Evolutionary conservation across 768 basidiomycete genomes (phyloP).

Genomic region (Cyathus striatus): DNA sequence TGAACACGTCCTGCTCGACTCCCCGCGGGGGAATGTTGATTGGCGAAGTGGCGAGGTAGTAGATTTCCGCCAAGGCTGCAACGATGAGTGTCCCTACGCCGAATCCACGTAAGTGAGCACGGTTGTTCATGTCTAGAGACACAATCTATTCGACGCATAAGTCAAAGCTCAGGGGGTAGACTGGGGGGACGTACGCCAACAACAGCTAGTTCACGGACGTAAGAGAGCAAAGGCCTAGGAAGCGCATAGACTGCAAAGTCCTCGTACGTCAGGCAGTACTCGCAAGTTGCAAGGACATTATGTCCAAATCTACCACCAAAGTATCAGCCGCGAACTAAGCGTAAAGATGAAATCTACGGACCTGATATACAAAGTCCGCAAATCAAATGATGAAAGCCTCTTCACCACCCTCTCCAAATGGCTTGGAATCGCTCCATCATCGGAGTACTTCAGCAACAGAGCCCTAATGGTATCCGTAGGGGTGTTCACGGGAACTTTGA

Average conservation of each 20-base stretch:
- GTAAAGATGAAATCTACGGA: slow-evolving; percentile 17
- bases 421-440: slow-evolving; percentile 34
- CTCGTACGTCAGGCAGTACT: slow-evolving; percentile 53
- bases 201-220: slow-evolving; percentile 51
- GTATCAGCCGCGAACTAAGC: not conserved
- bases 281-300: slow-evolving; percentile 53
- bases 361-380: slow-evolving; percentile 57
- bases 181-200: slow-evolving; percentile 33
- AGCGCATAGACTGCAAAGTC: slow-evolving; percentile 60
- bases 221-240: slow-evolving; percentile 50
- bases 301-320: slow-evolving; percentile 57
- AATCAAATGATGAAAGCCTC: slow-evolving; percentile 53
- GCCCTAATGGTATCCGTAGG: slow-evolving; percentile 48
- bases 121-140: slow-evolving; percentile 19
- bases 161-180: not conserved
- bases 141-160: slow-evolving; percentile 6
- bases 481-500: slow-evolving; percentile 51
- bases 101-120: slow-evolving; percentile 31
- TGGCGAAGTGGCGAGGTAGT: slow-evolving; percentile 42
- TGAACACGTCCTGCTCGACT: slow-evolving; percentile 27
- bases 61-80: slow-evolving; percentile 48
- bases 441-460: slow-evolving; percentile 34
- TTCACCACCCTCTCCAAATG: slow-evolving; percentile 49
- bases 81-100: slow-evolving; percentile 44
- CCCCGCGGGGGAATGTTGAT: slow-evolving; percentile 36